These are phyloP conservation scores for Lipomyces sp. DNA, from an alignment of 805 yeast genomes.

Conservation along the genomic window DNA sequence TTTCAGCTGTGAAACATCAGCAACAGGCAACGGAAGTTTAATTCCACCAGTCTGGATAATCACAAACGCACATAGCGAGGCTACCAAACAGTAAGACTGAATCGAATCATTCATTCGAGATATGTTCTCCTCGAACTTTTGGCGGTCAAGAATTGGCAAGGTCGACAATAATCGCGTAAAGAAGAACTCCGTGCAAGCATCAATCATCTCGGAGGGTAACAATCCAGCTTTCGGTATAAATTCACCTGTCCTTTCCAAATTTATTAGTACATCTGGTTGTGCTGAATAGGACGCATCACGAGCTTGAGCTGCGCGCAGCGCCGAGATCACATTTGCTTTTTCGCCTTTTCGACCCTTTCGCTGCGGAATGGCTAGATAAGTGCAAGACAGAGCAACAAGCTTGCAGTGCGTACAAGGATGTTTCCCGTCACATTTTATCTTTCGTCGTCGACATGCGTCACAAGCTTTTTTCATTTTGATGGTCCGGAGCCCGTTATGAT, in stretches of 20 bases:
- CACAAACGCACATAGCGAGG: conserved; percentile 8
- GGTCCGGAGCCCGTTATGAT: background rate
- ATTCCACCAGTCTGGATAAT: conserved; percentile 11
- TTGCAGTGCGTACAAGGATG: conserved; percentile 3
- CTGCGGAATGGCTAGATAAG: background rate
- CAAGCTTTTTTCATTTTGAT: background rate
- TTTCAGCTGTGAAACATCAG: conserved; percentile 1
- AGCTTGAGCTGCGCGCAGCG: conserved; percentile 7
- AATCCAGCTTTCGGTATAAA: background rate
- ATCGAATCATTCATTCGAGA: conserved; percentile 1
- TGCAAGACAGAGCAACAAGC: conserved; percentile 1
- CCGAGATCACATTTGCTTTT: conserved; percentile 2
- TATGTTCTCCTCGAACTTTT: conserved; percentile 1
- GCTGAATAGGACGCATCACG: background rate
- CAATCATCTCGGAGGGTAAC: background rate
- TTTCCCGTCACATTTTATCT: conserved; percentile 5
- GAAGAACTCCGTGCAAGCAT: background rate
- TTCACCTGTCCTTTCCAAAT: background rate
- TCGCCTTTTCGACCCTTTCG: conserved; percentile 7
- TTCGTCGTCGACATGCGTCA: conserved; percentile 4
- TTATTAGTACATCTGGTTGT: background rate
- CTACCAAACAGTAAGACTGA: conserved; percentile 4
- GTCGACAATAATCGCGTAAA: conserved; percentile 2
- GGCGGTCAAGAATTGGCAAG: conserved; percentile 5
- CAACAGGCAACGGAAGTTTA: background rate